phyloP scores from a whole-genome alignment of 352 stramenopile species.

The Phytopythium ostracodes region DNA sequence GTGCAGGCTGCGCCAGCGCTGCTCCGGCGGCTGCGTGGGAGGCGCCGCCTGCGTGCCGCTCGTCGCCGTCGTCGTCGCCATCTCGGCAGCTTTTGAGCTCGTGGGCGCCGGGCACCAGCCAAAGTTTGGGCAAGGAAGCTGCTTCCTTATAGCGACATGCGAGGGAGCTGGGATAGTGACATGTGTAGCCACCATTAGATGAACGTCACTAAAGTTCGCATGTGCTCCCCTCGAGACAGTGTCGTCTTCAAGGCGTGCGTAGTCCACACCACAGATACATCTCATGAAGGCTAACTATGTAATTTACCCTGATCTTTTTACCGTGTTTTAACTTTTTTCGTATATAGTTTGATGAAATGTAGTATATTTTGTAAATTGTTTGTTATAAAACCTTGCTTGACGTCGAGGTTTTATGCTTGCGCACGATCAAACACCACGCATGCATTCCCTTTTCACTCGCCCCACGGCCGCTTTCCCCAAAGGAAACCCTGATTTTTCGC shows the following conservation, averaged over 20 bases:
- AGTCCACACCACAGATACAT: not conserved
- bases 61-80: not conserved
- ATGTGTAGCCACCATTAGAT: not conserved
- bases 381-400: not conserved
- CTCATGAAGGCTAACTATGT: no score
- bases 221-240: not conserved
- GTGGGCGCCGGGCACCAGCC: no score
- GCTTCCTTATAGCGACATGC: not conserved
- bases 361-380: not conserved
- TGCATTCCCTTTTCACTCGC: not conserved
- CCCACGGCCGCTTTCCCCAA: no score
- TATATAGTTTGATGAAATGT: no score
- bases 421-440: not conserved
- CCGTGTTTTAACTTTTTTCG: no score
- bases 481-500: slow-evolving; percentile 1
- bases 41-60: no score
- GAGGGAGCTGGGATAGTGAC: not conserved
- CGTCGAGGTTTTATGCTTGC: not conserved
- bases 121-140: no score
- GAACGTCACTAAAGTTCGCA: not conserved
- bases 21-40: slow-evolving; percentile 8
- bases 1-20: slow-evolving; percentile 38
- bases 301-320: no score
- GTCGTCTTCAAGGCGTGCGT: not conserved
- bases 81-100: not conserved